Evolutionary conservation across 306 rosid species (phyloP).

Genomic region (Gastrolobium bilobum): DNA sequence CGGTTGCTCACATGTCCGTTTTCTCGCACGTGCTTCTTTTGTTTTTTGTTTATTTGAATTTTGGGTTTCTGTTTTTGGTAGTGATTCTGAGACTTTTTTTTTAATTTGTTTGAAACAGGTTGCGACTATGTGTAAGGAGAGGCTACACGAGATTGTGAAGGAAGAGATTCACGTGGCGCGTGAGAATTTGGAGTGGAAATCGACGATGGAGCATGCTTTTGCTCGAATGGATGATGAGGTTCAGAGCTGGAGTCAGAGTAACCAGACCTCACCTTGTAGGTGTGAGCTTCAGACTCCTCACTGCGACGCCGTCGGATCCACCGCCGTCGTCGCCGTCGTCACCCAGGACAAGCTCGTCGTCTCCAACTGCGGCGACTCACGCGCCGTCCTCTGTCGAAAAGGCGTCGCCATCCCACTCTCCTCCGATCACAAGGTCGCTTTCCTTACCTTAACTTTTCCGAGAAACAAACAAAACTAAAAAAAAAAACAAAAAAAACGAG

Average conservation of each 20-base stretch:
- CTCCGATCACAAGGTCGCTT: conserved; percentile 81
- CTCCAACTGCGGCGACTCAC: conserved; percentile 94
- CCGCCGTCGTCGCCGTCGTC: conserved; percentile 72
- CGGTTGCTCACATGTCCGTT: conserved; percentile 84
- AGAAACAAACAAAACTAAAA: not conserved
- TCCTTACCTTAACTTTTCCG: not conserved
- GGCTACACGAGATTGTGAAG: conserved; percentile 50
- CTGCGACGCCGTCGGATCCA: conserved; percentile 95
- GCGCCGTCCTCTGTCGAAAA: conserved; percentile 85
- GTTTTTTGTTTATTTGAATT: not conserved
- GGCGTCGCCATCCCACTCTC: conserved; percentile 82
- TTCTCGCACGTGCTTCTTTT: not conserved
- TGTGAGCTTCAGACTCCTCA: conserved; percentile 73
- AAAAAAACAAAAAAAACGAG: not conserved
- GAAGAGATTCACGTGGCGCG: conserved; percentile 32
- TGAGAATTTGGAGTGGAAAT: conserved; percentile 35
- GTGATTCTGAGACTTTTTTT: not conserved
- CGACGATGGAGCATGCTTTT: conserved; percentile 47
- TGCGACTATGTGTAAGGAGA: conserved; percentile 55
- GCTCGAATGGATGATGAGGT: conserved; percentile 61
- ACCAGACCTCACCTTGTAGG: conserved; percentile 43
- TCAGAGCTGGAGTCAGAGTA: conserved; percentile 36
- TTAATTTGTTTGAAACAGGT: conserved; percentile 17
- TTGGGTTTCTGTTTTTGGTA: not conserved
- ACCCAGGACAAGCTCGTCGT: conserved; percentile 72